Evolutionary conservation across 176 grass and related monocot genomes (phyloP).

Genomic region (Lolium multiflorum): DNA sequence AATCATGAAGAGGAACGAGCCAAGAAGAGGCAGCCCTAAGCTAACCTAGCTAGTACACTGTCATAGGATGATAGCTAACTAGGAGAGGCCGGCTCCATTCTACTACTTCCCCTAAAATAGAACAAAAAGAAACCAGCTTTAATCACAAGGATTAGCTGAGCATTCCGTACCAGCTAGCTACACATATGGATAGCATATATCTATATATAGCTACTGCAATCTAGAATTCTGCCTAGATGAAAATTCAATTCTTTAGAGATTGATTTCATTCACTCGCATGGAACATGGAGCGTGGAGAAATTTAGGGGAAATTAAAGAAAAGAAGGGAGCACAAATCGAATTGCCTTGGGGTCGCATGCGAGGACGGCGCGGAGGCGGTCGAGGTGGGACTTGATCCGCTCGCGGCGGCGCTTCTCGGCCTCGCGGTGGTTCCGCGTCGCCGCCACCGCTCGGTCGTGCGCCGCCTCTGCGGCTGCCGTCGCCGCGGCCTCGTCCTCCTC

Average conservation of each 20-base stretch:
- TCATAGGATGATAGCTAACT: conserved; percentile 19
- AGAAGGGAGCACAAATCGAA: background rate
- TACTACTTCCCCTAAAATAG: conserved; percentile 33
- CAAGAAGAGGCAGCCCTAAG: conserved; percentile 29
- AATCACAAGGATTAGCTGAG: conserved; percentile 37
- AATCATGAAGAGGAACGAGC: conserved; percentile 33
- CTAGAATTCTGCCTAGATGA: conserved; percentile 19
- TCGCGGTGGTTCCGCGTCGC: conserved; percentile 93
- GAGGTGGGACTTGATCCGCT: conserved; percentile 98
- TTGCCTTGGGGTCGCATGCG: conserved; percentile 95
- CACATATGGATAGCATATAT: background rate
- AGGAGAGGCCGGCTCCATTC: conserved; percentile 42
- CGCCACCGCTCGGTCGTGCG: conserved; percentile 68
- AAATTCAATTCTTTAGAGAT: background rate
- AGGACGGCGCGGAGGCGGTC: conserved; percentile 88
- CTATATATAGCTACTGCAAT: conserved; percentile 14
- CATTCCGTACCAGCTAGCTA: background rate
- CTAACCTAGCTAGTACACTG: conserved; percentile 41
- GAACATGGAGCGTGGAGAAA: background rate
- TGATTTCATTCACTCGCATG: background rate
- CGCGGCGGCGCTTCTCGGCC: conserved; percentile 90
- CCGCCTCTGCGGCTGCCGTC: background rate
- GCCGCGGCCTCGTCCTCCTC: conserved; percentile 49
- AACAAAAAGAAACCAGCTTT: conserved; percentile 39
- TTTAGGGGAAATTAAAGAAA: background rate